Percentiles rank a stretch among this genome's conserved stretches.
These are phyloP conservation scores for Binderoboletus segoi DNA, from an alignment of 1,284 basidiomycete genomes.

Conservation along the genomic window DNA sequence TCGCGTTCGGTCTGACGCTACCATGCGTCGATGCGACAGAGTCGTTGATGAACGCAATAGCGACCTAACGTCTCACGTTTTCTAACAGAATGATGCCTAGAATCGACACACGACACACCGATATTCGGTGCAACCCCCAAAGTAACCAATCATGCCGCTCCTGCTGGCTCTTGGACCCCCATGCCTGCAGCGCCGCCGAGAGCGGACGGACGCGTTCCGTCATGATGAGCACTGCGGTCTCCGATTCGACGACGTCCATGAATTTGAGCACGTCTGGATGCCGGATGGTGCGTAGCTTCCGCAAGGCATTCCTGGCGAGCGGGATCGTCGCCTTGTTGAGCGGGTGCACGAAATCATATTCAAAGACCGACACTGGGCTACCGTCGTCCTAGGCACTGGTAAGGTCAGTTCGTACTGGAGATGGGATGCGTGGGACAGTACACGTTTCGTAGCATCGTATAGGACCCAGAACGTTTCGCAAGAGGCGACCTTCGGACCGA, in stretches of 20 bases:
- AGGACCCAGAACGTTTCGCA: constrained; percentile 85
- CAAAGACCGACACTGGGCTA: constrained; percentile 82
- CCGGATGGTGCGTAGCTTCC: constrained; percentile 88
- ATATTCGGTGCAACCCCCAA: constrained; percentile 92
- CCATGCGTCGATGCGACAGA: constrained; percentile 88
- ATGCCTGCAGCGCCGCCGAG: constrained; percentile 62
- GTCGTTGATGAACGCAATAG: constrained; percentile 90
- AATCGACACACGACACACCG: constrained; percentile 49
- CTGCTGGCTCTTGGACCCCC: constrained; percentile 62
- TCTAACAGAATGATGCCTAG: constrained; percentile 5
- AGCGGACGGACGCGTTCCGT: constrained; percentile 91
- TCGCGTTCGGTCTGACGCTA: constrained; percentile 74
- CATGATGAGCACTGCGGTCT: constrained; percentile 87
- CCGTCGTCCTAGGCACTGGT: constrained; percentile 76
- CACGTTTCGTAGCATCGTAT: constrained; percentile 87
- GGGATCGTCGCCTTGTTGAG: constrained; percentile 62
- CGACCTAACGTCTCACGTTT: constrained; percentile 57
- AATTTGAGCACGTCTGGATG: constrained; percentile 97
- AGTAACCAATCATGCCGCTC: constrained; percentile 86
- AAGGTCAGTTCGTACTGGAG: constrained; percentile 22
- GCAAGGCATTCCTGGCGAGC: constrained; percentile 88
- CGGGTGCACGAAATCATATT: constrained; percentile 77
- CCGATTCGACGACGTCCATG: constrained; percentile 90
- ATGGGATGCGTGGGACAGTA: constrained; percentile 39
- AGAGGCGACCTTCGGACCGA: constrained; percentile 75